Conservation (phyloP, 495 filamentous ascomycete species). For the Halenospora varia region DNA sequence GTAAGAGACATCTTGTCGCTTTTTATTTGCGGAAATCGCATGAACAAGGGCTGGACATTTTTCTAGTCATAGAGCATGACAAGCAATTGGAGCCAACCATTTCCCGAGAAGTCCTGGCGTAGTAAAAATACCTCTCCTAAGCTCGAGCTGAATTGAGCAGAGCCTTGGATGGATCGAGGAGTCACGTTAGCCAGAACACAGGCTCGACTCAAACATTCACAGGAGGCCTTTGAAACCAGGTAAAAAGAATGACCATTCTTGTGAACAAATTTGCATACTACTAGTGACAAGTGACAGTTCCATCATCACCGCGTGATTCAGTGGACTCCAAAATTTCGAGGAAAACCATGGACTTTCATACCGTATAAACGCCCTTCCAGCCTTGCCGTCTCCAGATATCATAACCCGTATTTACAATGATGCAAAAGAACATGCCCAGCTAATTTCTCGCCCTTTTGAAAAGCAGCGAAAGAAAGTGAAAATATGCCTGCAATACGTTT, state of each 20-base stretch:
- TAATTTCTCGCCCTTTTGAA: neutral
- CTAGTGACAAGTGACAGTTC: neutral
- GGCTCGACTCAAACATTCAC: too few relatives aligned
- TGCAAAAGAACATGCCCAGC: constrained; percentile 23
- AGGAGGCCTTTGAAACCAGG: neutral
- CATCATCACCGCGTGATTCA: neutral
- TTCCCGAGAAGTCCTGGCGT: too few relatives aligned
- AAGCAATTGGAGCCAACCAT: too few relatives aligned
- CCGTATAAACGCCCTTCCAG: constrained; percentile 13
- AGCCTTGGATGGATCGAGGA: too few relatives aligned
- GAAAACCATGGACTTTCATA: neutral
- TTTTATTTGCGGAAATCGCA: too few relatives aligned
- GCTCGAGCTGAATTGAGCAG: too few relatives aligned
- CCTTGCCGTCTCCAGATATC: constrained; percentile 23
- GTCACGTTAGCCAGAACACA: too few relatives aligned
- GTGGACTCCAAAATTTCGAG: neutral
- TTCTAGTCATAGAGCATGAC: too few relatives aligned
- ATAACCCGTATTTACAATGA: constrained; percentile 23
- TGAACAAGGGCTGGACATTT: too few relatives aligned
- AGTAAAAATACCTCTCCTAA: too few relatives aligned
- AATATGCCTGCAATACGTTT: constrained; percentile 13
- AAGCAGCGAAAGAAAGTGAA: constrained; percentile 13
- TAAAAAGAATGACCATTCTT: neutral
- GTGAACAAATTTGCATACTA: neutral
- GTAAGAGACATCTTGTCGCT: too few relatives aligned